Percentiles rank a stretch among this genome's conserved stretches.
phyloP scores from a whole-genome alignment of 179 eudicot genomes.

The Amaranthus tricolor region DNA sequence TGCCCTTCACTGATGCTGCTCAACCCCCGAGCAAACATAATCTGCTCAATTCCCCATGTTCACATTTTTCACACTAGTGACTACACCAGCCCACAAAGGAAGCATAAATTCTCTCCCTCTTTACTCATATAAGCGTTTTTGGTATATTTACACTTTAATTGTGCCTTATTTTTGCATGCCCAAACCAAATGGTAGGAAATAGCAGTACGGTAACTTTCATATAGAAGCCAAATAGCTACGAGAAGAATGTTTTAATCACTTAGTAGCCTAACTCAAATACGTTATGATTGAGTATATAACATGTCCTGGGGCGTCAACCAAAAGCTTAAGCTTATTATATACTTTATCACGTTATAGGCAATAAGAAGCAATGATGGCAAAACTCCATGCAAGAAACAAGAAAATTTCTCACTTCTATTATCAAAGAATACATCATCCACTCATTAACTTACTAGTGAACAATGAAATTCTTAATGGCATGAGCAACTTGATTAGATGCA shows the following conservation, averaged over 20 bases:
- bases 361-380: not conserved
- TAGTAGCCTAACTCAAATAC: conserved; percentile 2
- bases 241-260: not conserved
- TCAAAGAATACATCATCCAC: not conserved
- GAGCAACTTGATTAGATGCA: not conserved
- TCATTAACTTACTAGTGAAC: not conserved
- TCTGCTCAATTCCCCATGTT: not conserved
- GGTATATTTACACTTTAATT: no score
- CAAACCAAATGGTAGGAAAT: no score
- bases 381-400: not conserved
- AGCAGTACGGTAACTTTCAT: not conserved
- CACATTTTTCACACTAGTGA: not conserved
- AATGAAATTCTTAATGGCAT: not conserved
- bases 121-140: no score
- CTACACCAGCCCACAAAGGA: no score
- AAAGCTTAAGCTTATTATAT: no score
- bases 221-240: not conserved
- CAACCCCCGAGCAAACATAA: not conserved
- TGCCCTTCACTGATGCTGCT: not conserved
- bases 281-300: not conserved
- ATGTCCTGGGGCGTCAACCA: no score
- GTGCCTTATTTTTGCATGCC: no score
- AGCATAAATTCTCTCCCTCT: no score
- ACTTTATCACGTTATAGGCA: not conserved
- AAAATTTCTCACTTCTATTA: not conserved